Conservation (phyloP, 2,329 filamentous ascomycete species). For the Hypoxylon sp. region DNA sequence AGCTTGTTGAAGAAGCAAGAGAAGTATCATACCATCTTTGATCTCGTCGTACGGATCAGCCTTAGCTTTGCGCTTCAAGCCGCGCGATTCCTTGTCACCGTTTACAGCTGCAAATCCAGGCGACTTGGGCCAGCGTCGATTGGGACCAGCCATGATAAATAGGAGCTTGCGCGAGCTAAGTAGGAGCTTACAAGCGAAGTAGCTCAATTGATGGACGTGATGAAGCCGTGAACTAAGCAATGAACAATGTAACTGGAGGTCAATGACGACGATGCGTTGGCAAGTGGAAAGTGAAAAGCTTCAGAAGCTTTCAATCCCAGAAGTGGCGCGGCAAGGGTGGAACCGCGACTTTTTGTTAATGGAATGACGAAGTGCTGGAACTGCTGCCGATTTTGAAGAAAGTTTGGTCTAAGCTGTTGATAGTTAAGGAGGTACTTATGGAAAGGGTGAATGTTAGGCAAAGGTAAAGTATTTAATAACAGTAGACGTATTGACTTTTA, state of each 20-base stretch:
- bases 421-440: too few species aligned
- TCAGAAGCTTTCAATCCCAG: slow-evolving; percentile 4
- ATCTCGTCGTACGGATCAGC: slow-evolving; percentile 42
- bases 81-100: slow-evolving; percentile 29
- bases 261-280: too few species aligned
- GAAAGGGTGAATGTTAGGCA: too few species aligned
- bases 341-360: slow-evolving; percentile 22
- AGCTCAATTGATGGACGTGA: slow-evolving; percentile 8
- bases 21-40: slow-evolving; percentile 35
- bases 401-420: slow-evolving; percentile 1
- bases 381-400: slow-evolving; percentile 10
- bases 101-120: slow-evolving; percentile 27
- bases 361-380: slow-evolving; percentile 34
- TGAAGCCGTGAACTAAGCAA: background rate
- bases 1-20: too few species aligned
- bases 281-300: slow-evolving; percentile 5
- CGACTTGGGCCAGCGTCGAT: slow-evolving; percentile 14
- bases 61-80: slow-evolving; percentile 44
- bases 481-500: background rate
- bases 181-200: background rate
- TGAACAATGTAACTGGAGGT: too few species aligned
- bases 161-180: background rate
- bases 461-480: slow-evolving; percentile 15
- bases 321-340: slow-evolving; percentile 25
- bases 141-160: slow-evolving; percentile 27